Evolutionary conservation across 2,329 filamentous ascomycete species (phyloP).

Genomic region (Teratosphaeria destructans): DNA sequence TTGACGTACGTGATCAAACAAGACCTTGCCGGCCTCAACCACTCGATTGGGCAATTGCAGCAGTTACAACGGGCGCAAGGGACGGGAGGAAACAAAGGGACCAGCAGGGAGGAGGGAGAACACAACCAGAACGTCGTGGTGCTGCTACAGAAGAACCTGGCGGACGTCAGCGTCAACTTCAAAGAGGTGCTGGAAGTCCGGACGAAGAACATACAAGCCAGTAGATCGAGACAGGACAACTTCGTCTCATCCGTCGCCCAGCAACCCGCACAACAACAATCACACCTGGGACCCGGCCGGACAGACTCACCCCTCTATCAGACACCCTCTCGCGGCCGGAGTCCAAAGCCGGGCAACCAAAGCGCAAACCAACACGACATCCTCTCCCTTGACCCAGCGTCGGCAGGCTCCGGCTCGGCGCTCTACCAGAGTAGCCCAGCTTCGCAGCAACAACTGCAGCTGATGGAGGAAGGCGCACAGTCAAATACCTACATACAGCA

Average conservation of each 20-base stretch:
- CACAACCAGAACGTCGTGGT: conserved; percentile 97
- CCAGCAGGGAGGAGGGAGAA: conserved; percentile 37
- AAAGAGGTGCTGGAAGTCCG: conserved; percentile 94
- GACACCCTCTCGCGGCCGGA: conserved; percentile 53
- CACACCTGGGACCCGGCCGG: conserved; percentile 39
- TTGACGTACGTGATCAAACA: conserved; percentile 97
- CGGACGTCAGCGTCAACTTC: conserved; percentile 88
- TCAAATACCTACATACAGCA: conserved; percentile 86
- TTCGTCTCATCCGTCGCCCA: conserved; percentile 86
- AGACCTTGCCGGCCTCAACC: conserved; percentile 75
- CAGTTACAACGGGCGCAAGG: conserved; percentile 53
- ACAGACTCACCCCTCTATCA: conserved; percentile 60
- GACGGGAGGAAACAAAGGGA: conserved; percentile 22
- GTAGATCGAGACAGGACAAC: conserved; percentile 83
- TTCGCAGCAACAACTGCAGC: conserved; percentile 68
- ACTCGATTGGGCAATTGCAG: conserved; percentile 78
- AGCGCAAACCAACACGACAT: conserved; percentile 20
- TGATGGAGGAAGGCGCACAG: conserved; percentile 87
- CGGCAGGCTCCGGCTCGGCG: conserved; percentile 23
- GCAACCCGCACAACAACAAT: background rate
- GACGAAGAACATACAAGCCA: conserved; percentile 96
- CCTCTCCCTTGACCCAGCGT: conserved; percentile 45
- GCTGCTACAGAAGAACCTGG: conserved; percentile 79
- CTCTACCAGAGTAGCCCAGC: conserved; percentile 38
- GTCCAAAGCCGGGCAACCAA: conserved; percentile 31